Evolutionary conservation across 1,284 basidiomycete species (phyloP), one percentile per base, ranked within the genome.

Genomic region (Fistulinella staudtii): DNA sequence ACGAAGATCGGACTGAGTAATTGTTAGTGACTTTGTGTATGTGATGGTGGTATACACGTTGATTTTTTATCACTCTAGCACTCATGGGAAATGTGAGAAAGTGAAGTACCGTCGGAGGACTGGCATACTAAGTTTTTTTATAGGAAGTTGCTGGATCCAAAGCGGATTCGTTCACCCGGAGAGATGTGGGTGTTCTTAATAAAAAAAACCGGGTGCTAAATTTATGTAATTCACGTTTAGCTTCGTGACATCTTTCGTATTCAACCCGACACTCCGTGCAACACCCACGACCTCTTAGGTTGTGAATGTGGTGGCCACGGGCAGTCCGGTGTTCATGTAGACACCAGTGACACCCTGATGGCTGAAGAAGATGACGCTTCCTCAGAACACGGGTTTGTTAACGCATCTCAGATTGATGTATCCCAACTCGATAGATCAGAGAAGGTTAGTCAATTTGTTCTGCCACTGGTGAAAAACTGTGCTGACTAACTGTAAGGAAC

Each of bases 1-100:
- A 97, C 91, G n/a, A 99, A 99, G 67, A 77, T 93, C 13, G 94
- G 92, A 1, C 67, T 99, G 37, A 91, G 88, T 55, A 81, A 88
- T 53, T 89, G 90, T 90, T 55, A 70, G 84, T 71, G 35, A 9
- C 10, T n/a, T 27, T 6, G 23, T 39, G 4, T 10, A 17, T 25
- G n/a, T 31, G 17, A 27, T 35, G 11, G n/a, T 21, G 18, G n/a
- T n/a, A n/a, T n/a, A n/a, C n/a, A n/a, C n/a, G n/a, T n/a, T n/a
- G n/a, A n/a, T n/a, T 36, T 7, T 27, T 43, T 34, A 8, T 46
- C 53, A 37, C 23, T 27, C 17, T 45, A 87, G 85, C 84, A 23
- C 67, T 88, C 14, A 82, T 85, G 67, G 79, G 80, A 53, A 75
- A 76, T 39, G 80, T 83, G 58, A 55, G 70, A n/a, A 2, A 36